Evolutionary conservation across 768 basidiomycete species (phyloP), one percentile per base, ranked within the genome.

Genomic region (Mycena haematopus): DNA sequence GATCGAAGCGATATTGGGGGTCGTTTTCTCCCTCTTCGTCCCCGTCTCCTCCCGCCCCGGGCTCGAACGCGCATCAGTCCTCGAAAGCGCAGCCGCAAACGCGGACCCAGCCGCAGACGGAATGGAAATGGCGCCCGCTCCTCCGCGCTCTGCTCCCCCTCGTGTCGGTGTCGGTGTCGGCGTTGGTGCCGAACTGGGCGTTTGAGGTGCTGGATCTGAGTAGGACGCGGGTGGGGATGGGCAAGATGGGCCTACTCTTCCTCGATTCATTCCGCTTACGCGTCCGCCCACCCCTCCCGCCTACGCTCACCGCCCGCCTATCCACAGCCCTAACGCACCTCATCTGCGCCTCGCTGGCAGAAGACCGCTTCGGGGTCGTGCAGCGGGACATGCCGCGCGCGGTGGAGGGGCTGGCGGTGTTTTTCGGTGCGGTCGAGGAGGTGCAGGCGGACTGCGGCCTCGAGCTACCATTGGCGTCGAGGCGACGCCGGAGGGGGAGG

Each of bases 311-410:
- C n/a, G n/a, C n/a, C n/a, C n/a, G n/a, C n/a, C n/a, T n/a, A 31
- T 31, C 9, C 29, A 4, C 67, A 93, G 92, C 86, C 7, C 78
- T 95, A 4, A 84, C 89, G 1, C 81, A 83, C 52, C 78, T 95
- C 9, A 80, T 84, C 8, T 89, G 87, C 61, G 85, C 88, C 0
- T 95, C 93, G 5, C 76, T 95, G 15, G 79, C 80, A 1, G 93
- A 95, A 72, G 93, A 96, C 75, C 81, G 82, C 21, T 94, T 89
- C 70, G 93, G 93, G 22, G 84, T 88, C 35, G 91, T 94, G 13
- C 94, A 95, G 72, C 81, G 90, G 13, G 94, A 95, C 70, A 91
- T 93, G n/a, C 90, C 93, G 0, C 87, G 85, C 62, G 86, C 93
- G 27, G 73, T 96, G 3, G 93, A 96, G 72, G 89, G 89, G 0